These are phyloP conservation scores for Solidago caesia DNA, from an alignment of 129 eudicot species.

Conservation along the genomic window DNA sequence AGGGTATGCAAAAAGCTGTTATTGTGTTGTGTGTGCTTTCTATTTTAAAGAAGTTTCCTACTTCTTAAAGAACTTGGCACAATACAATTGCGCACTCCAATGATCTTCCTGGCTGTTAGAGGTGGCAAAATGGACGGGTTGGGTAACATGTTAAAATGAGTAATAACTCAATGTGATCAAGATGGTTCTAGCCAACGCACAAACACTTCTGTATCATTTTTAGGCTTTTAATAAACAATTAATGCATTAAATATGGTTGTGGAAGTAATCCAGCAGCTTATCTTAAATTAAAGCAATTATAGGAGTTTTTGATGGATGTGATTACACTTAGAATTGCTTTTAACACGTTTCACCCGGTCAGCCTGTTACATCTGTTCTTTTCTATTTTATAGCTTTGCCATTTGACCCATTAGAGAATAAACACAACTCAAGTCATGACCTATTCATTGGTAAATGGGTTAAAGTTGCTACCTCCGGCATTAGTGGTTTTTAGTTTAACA, in stretches of 20 bases:
- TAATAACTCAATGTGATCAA: not conserved
- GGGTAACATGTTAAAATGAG: not conserved
- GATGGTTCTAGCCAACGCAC: not conserved
- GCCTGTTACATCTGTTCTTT: too few species aligned
- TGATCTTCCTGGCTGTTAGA: not conserved
- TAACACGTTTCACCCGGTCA: too few species aligned
- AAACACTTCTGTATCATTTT: not conserved
- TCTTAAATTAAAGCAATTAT: not conserved
- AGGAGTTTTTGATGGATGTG: not conserved
- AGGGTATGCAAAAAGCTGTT: slow-evolving; percentile 44
- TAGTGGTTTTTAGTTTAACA: too few species aligned
- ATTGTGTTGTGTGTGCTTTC: not conserved
- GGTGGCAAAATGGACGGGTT: not conserved
- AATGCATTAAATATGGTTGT: not conserved
- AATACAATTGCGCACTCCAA: not conserved
- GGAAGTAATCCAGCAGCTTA: not conserved
- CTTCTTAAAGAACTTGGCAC: not conserved
- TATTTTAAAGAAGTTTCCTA: not conserved
- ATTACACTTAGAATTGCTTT: too few species aligned
- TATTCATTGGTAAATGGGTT: too few species aligned
- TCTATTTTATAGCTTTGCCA: too few species aligned
- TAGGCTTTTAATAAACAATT: not conserved
- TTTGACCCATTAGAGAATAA: too few species aligned
- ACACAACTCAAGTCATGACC: too few species aligned
- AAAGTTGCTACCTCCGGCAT: too few species aligned